phyloP scores from a whole-genome alignment of 192 early-diverging fungal species.

The Kappamyces sp. region DNA sequence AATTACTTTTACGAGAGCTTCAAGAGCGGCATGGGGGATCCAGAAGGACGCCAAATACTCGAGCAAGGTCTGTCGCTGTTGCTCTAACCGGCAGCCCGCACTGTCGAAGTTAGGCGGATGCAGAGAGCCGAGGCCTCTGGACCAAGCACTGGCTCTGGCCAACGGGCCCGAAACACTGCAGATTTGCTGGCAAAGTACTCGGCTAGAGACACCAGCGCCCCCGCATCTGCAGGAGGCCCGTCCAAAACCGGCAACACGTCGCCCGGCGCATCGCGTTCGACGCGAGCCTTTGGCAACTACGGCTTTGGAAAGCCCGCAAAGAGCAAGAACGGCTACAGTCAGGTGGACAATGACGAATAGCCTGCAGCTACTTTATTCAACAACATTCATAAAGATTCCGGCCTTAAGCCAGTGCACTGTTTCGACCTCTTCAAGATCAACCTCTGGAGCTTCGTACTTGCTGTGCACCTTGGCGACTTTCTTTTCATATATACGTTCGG shows the following conservation, averaged over 20 bases:
- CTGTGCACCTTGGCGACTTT: constrained; percentile 1
- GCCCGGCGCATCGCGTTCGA: too few species aligned
- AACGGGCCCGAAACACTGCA: constrained; percentile 15
- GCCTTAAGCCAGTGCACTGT: constrained; percentile 6
- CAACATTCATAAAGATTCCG: not conserved
- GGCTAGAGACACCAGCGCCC: too few species aligned
- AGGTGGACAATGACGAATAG: not conserved
- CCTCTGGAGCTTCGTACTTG: constrained; percentile 13
- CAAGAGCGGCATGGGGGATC: constrained; percentile 18
- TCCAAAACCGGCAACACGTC: too few species aligned
- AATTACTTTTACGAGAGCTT: constrained; percentile 33
- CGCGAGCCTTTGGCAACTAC: too few species aligned
- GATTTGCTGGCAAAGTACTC: constrained; percentile 9
- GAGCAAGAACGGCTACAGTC: too few species aligned
- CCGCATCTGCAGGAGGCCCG: too few species aligned
- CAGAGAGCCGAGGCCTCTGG: not conserved
- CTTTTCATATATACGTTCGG: constrained; percentile 13
- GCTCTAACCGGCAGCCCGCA: not conserved
- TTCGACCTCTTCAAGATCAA: constrained; percentile 10
- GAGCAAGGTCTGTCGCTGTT: constrained; percentile 32
- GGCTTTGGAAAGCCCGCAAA: too few species aligned
- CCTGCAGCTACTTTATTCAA: not conserved
- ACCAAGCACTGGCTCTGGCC: not conserved
- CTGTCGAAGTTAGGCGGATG: not conserved
- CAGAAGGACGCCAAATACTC: constrained; percentile 44